Percentiles rank a stretch among this genome's conserved stretches.
phyloP scores from a whole-genome alignment of 805 yeast species.

The Cephaloascus albidus region DNA sequence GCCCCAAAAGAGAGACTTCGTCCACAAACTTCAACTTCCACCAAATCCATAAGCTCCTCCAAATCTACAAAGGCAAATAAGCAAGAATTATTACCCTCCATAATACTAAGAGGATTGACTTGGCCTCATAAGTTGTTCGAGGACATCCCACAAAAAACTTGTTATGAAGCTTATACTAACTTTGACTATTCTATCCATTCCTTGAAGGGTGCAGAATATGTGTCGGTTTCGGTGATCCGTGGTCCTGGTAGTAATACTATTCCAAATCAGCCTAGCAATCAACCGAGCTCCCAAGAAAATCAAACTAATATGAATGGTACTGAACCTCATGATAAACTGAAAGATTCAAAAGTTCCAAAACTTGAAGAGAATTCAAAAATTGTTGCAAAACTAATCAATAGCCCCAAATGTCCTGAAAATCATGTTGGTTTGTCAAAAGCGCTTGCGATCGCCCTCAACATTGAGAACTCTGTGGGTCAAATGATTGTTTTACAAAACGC shows the following conservation, averaged over 20 bases:
- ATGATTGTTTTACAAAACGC: conserved; percentile 44
- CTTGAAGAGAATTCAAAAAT: conserved; percentile 29
- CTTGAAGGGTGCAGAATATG: conserved; percentile 30
- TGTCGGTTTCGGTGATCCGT: conserved; percentile 39
- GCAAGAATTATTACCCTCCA: conserved; percentile 17
- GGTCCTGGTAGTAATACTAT: conserved; percentile 33
- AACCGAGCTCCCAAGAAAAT: conserved; percentile 3
- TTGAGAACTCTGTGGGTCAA: conserved; percentile 41
- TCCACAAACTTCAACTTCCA: conserved; percentile 14
- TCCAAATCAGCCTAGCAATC: conserved; percentile 11
- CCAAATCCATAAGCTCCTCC: conserved; percentile 7
- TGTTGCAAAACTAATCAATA: conserved; percentile 40
- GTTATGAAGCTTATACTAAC: conserved; percentile 37
- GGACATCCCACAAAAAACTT: conserved; percentile 5
- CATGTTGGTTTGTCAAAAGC: conserved; percentile 44
- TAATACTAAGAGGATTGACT: conserved; percentile 43
- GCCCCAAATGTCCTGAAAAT: conserved; percentile 18
- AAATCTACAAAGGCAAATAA: conserved; percentile 17
- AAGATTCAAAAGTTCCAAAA: conserved; percentile 6
- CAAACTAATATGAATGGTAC: conserved; percentile 3
- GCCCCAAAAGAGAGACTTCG: conserved; percentile 43
- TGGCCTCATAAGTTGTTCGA: conserved; percentile 39
- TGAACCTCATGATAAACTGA: conserved; percentile 1
- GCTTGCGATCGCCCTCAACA: conserved; percentile 47
- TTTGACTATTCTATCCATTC: conserved; percentile 22